phyloP scores from a whole-genome alignment of 805 yeast species.

The Kodamaea jinghongensis region DNA sequence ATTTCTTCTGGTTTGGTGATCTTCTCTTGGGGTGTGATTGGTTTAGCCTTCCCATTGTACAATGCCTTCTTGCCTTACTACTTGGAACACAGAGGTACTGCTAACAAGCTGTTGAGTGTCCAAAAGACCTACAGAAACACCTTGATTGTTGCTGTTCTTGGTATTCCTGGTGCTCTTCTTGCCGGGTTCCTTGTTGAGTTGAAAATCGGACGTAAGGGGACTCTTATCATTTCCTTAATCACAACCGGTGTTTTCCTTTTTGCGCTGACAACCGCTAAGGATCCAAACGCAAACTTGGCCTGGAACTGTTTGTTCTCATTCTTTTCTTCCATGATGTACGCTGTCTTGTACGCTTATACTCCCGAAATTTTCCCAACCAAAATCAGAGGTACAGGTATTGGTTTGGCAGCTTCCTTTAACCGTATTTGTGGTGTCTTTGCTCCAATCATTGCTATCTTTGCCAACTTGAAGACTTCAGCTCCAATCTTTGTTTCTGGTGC shows the following conservation, averaged over 20 bases:
- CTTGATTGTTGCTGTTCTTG: constrained; percentile 29
- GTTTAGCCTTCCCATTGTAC: constrained; percentile 57
- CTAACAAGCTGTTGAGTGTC: constrained; percentile 27
- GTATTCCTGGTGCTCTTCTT: constrained; percentile 32
- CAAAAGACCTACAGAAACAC: constrained; percentile 32
- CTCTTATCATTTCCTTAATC: constrained; percentile 50
- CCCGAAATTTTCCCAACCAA: constrained; percentile 58
- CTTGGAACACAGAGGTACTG: constrained; percentile 41
- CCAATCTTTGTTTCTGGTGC: constrained; percentile 65
- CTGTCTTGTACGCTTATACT: constrained; percentile 61
- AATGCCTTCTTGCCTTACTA: constrained; percentile 54
- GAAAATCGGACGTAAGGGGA: constrained; percentile 54
- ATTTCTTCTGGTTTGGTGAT: constrained; percentile 41
- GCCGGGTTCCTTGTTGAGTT: constrained; percentile 33
- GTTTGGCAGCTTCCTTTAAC: constrained; percentile 53
- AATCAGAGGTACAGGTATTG: constrained; percentile 56
- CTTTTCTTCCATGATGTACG: constrained; percentile 55
- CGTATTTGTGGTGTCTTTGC: constrained; percentile 55
- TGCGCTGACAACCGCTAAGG: constrained; percentile 60
- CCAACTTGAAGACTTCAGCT: constrained; percentile 52
- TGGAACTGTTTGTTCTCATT: constrained; percentile 48
- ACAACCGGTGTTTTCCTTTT: constrained; percentile 57
- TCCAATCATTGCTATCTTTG: constrained; percentile 50
- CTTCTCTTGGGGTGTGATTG: constrained; percentile 55
- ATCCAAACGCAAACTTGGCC: constrained; percentile 42